These are phyloP conservation scores for Grammothele lineata DNA, from an alignment of 768 basidiomycete species.

Conservation along the genomic window DNA sequence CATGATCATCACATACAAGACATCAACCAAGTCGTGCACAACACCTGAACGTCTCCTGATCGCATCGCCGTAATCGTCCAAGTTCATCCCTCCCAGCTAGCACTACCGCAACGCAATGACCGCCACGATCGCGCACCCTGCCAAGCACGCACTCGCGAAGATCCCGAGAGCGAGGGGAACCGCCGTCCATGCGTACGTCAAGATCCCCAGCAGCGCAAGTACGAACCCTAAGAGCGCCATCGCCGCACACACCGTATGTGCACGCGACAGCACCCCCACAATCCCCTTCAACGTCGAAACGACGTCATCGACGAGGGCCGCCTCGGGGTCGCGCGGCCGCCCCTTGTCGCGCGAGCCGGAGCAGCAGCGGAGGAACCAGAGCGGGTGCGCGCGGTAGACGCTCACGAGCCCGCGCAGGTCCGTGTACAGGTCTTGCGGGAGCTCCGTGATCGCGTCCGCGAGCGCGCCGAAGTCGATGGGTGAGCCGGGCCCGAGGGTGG, in stretches of 20 bases:
- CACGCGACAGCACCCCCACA: constrained; percentile 17
- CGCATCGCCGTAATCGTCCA: no score
- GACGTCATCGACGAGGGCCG: background rate
- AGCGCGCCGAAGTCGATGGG: constrained; percentile 1
- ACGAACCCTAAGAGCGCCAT: constrained; percentile 18
- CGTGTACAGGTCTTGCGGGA: constrained; percentile 10
- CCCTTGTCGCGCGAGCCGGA: no score
- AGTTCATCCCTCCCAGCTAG: no score
- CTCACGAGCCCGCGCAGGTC: constrained; percentile 18
- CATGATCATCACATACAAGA: no score
- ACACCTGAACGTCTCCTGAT: no score
- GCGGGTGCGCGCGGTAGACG: constrained; percentile 17
- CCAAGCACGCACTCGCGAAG: constrained; percentile 22
- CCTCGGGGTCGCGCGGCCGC: constrained; percentile 10
- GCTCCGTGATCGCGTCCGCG: constrained; percentile 9
- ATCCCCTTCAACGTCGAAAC: constrained; percentile 12
- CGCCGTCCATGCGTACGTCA: constrained; percentile 21
- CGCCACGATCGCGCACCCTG: constrained; percentile 12
- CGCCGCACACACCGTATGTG: constrained; percentile 17
- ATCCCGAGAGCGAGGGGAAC: constrained; percentile 17
- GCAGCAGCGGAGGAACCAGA: constrained; percentile 9
- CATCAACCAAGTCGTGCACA: no score
- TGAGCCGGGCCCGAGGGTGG: background rate
- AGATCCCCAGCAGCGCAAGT: constrained; percentile 14
- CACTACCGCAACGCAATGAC: constrained; percentile 6